Base-by-base conservation (phyloP, 306 rosid species). In the Styphnolobium japonicum region DNA sequence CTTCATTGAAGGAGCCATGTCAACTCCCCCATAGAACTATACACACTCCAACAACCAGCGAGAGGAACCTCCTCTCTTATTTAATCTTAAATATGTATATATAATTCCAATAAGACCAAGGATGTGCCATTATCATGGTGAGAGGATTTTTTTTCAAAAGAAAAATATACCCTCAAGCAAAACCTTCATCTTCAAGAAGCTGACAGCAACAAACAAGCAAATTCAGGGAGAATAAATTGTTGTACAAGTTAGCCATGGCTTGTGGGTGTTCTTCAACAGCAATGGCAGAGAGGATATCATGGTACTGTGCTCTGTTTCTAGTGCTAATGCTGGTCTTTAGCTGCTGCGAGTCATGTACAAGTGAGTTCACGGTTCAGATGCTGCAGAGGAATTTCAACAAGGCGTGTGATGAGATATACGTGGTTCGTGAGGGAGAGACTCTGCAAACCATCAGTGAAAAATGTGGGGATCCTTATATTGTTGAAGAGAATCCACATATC, bases 401-500 rank as follows among this genome's bases (percentile, higher is more conserved):
- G 86, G 76, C 79, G 1, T 93, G 98, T 58, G 97, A 93, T 36
- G 97, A 93, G 53, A 88, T 91, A 56, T 93, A 93, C 10, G 92
- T 88, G 67, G 98, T 93, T 86, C 86, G 81, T 33, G 97, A 91
- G 65, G 98, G 94, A 72, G 94, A 93, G 70, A 91, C 98, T 0
- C 85, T 93, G 64, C 94, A 93, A 10, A 88, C 90, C 22, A 93
- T 93, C 0, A 88, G 90, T 72, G 98, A 93, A 72, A 88, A 87
- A 27, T 93, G 98, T 73, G 92, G 91, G 19, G 97, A 91, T 84
- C 93, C 97, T 4, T 91, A 67, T 49, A 91, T 93, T 69, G 89
- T 93, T 46, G 92, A 93, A 73, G 91, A 91, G 60, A 93, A 93
- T 83, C 98, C 97, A 11, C 97, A 91, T 61, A 91, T 93, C 15